phyloP scores from a whole-genome alignment of 345 rosid genomes.

The Acer yangbiense region DNA sequence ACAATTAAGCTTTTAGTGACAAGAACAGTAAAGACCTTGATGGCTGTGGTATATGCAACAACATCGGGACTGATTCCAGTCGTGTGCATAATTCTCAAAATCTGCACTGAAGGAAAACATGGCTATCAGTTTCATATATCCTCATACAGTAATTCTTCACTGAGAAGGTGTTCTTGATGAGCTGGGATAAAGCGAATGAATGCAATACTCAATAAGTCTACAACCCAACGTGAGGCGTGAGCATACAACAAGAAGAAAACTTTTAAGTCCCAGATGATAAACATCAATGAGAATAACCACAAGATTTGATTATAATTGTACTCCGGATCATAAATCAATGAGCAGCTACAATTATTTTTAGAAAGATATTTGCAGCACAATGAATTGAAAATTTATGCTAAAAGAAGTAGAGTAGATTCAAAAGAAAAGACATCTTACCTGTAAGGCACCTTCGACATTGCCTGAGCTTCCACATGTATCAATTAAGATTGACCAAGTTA shows the following conservation, averaged over 20 bases:
- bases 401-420: constrained; percentile 9
- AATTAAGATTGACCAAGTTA: constrained; percentile 90
- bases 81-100: constrained; percentile 69
- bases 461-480: constrained; percentile 75
- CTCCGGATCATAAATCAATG: constrained; percentile 7
- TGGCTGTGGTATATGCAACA: constrained; percentile 85
- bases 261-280: background rate
- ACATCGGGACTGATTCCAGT: constrained; percentile 84
- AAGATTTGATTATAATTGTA: background rate
- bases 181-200: background rate
- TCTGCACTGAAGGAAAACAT: constrained; percentile 57
- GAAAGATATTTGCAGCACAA: background rate
- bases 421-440: constrained; percentile 46
- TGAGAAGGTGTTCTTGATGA: background rate
- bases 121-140: constrained; percentile 30
- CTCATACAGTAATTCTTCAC: background rate
- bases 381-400: background rate
- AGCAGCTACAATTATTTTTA: background rate
- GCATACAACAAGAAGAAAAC: background rate
- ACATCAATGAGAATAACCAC: background rate
- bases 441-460: constrained; percentile 69
- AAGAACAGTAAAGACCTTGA: constrained; percentile 58
- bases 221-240: background rate
- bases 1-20: constrained; percentile 21
- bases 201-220: background rate